Evolutionary conservation across 768 basidiomycete genomes (phyloP), one percentile per base, ranked within the genome.

Genomic region (Pisolithus marmoratus): DNA sequence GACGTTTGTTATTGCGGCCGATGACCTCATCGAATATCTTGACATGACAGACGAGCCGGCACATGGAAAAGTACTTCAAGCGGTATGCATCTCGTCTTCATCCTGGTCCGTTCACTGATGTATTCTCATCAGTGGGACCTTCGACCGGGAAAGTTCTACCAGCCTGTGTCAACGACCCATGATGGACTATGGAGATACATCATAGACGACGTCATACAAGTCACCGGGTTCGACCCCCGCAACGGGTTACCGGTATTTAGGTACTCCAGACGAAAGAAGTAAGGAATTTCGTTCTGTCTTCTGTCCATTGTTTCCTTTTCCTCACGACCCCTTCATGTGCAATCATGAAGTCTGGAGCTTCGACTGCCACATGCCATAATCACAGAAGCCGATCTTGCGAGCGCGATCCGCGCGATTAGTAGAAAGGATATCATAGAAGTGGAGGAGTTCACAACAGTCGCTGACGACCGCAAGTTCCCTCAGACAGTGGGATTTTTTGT

Each of bases 101-200:
- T 27, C n/a, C 17, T 8, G 14, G 7, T 23, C 27, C n/a, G n/a
- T 15, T 20, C 7, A 27, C 34, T 34, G 5, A 31, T 29, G 29
- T 8, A 38, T 31, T 37, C 22, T 37, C 29, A 8, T n/a, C 19
- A 56, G 52, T 47, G 38, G 44, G 48, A 56, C 19, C 41, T 54
- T 19, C 24, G 26, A 15, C 5, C 20, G 11, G 52, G 52, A 27
- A 27, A 46, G 2, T 38, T 29, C 26, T 56, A 56, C 20, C 48
- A 56, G 46, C 26, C 49, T 22, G 17, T 56, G 20, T 20, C 50
- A 19, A 56, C 55, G 8, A 50, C 55, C 20, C 52, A 48, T 11
- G 43, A 53, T 49, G 55, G 52, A 9, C n/a, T 56, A 23, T 56
- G 55, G 55, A 41, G 48, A 20, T 56, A 56, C 12, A 47, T 52